Evolutionary conservation across 352 stramenopile genomes (phyloP).

Genomic region (Phytophthora cryptogea): DNA sequence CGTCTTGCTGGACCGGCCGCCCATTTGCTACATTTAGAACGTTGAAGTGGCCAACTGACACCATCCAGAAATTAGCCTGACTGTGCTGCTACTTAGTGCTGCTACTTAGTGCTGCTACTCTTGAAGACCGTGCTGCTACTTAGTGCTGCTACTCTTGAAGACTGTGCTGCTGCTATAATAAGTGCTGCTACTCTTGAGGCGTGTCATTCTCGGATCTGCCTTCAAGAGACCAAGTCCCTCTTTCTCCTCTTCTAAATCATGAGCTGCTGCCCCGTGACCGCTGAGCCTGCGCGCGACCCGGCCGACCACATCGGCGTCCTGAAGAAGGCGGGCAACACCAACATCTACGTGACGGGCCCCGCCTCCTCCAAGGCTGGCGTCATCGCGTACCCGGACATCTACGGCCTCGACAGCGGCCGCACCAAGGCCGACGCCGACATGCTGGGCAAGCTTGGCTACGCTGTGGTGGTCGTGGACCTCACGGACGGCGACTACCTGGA

Average conservation of each 20-base stretch:
- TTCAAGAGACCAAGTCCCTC: not conserved
- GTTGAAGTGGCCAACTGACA: conserved; percentile 17
- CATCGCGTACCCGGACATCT: conserved; percentile 79
- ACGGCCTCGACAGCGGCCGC: conserved; percentile 78
- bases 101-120: too few relatives aligned
- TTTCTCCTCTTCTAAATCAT: conserved; percentile 31
- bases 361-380: conserved; percentile 66
- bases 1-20: conserved; percentile 45
- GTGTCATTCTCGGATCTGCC: conserved; percentile 26
- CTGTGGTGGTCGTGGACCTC: conserved; percentile 75
- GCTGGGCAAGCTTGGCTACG: conserved; percentile 77
- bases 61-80: conserved; percentile 22
- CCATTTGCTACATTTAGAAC: conserved; percentile 35
- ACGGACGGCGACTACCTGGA: conserved; percentile 68
- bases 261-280: conserved; percentile 80
- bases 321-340: conserved; percentile 75
- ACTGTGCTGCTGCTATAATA: too few relatives aligned
- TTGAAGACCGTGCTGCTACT: too few relatives aligned
- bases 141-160: too few relatives aligned
- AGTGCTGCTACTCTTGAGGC: too few relatives aligned
- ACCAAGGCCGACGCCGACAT: conserved; percentile 78
- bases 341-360: conserved; percentile 74
- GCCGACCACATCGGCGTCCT: conserved; percentile 52
- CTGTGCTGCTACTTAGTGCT: too few relatives aligned
- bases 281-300: conserved; percentile 53